A percentile compares a stretch with the other conserved stretches of the same genome.
phyloP scores from a whole-genome alignment of 257 asterid genomes.

The Solanum raphanifolium region DNA sequence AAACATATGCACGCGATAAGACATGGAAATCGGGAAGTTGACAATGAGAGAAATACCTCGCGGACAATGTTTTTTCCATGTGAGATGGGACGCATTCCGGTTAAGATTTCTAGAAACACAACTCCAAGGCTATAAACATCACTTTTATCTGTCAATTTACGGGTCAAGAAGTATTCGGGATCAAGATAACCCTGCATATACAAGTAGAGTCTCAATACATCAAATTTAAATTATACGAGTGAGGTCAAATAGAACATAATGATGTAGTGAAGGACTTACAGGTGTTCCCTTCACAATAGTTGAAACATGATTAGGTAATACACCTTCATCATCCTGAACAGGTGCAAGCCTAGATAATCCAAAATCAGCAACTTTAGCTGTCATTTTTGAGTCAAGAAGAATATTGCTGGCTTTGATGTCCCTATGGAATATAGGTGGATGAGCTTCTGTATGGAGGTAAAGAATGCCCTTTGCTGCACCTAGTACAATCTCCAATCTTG shows the following conservation, averaged over 20 bases:
- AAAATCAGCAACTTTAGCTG: constrained; percentile 87
- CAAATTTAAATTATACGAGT: neutral
- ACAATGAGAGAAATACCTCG: constrained; percentile 37
- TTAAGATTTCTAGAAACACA: constrained; percentile 71
- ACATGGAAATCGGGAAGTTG: neutral
- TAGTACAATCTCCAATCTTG: constrained; percentile 55
- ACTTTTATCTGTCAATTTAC: constrained; percentile 75
- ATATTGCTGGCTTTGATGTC: constrained; percentile 88
- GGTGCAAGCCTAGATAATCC: constrained; percentile 94
- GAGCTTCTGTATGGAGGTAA: constrained; percentile 88
- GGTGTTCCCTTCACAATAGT: constrained; percentile 92
- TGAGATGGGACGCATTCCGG: constrained; percentile 79
- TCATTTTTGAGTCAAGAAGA: constrained; percentile 57
- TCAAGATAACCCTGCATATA: constrained; percentile 77
- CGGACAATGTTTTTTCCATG: constrained; percentile 82
- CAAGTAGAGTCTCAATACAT: neutral
- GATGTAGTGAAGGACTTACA: constrained; percentile 24
- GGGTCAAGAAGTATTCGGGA: constrained; percentile 75
- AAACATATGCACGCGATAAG: neutral
- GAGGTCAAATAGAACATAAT: neutral
- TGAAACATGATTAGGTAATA: constrained; percentile 41
- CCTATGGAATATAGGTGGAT: constrained; percentile 90
- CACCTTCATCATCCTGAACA: constrained; percentile 42
- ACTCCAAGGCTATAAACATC: constrained; percentile 86
- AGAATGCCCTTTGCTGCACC: constrained; percentile 79